Evolutionary conservation across 768 basidiomycete genomes (phyloP).

Genomic region (Suillus subaureus): DNA sequence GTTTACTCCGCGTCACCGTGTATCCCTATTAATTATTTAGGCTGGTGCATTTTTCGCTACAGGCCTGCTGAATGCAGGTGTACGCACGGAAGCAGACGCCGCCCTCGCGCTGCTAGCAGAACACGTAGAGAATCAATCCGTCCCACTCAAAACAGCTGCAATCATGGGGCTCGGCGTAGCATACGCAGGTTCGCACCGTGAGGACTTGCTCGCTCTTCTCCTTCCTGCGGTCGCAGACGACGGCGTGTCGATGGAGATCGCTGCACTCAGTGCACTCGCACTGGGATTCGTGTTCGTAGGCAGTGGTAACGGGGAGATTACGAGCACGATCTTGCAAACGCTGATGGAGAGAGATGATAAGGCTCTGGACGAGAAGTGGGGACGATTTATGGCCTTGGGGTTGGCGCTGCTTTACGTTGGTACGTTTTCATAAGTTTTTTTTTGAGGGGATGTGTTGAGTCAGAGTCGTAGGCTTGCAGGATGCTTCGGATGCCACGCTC

Average conservation of each 20-base stretch:
- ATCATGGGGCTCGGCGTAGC: constrained; percentile 94
- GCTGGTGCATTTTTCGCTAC: constrained; percentile 95
- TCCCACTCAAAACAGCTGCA: constrained; percentile 81
- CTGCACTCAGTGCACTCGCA: constrained; percentile 81
- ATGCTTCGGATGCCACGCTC: constrained; percentile 90
- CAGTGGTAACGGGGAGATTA: constrained; percentile 91
- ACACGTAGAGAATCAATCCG: constrained; percentile 84
- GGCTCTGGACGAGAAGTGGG: constrained; percentile 91
- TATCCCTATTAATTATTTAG: constrained; percentile 32
- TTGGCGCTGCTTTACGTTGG: constrained; percentile 91
- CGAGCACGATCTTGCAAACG: constrained; percentile 85
- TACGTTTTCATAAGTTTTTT: constrained; percentile 35
- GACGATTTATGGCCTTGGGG: constrained; percentile 86
- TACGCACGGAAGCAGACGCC: constrained; percentile 91
- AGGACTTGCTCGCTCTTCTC: constrained; percentile 79
- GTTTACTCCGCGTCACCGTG: background rate
- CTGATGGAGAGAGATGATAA: constrained; percentile 83
- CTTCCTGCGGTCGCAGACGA: constrained; percentile 85
- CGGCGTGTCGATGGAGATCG: constrained; percentile 83
- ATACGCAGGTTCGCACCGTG: constrained; percentile 90
- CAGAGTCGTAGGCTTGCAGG: constrained; percentile 71
- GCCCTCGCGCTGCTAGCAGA: constrained; percentile 90
- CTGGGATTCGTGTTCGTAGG: constrained; percentile 96
- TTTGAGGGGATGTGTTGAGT: constrained; percentile 14
- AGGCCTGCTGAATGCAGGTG: constrained; percentile 86